Evolutionary conservation across 768 basidiomycete species (phyloP).

Genomic region (Tulasnella sp.): DNA sequence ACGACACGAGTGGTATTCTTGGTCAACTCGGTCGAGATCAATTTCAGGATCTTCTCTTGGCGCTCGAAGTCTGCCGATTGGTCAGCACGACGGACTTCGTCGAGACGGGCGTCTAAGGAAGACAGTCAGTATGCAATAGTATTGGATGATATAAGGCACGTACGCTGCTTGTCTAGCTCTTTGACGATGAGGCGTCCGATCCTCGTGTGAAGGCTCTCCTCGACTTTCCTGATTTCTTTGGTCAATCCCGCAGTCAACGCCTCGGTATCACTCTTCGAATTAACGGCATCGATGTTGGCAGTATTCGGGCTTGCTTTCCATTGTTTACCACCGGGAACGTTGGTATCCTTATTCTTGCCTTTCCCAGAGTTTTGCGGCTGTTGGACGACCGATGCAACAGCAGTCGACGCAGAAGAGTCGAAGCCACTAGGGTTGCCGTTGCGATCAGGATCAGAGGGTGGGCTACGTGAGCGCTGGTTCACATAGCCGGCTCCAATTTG

Average conservation of each 20-base stretch:
- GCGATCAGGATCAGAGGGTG: not conserved
- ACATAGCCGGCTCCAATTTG: not conserved
- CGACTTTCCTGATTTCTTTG: conserved; percentile 65
- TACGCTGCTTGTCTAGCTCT: conserved; percentile 86
- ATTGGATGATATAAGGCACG: conserved; percentile 25
- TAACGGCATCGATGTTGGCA: not conserved
- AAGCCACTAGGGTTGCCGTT: not conserved
- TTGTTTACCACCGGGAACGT: conserved; percentile 24
- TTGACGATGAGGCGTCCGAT: conserved; percentile 70
- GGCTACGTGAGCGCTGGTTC: not conserved
- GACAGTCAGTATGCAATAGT: conserved; percentile 6
- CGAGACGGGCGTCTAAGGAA: conserved; percentile 61
- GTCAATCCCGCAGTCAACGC: conserved; percentile 36
- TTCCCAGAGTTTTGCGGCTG: conserved; percentile 45
- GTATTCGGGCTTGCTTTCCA: conserved; percentile 11
- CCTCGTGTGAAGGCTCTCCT: conserved; percentile 62
- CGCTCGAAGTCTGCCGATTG: conserved; percentile 70
- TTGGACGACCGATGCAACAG: not conserved
- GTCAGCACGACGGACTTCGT: conserved; percentile 65
- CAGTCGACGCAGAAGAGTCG: not conserved
- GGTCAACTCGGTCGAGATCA: conserved; percentile 76
- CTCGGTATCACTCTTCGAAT: conserved; percentile 11
- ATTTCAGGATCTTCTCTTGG: conserved; percentile 79
- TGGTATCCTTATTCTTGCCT: conserved; percentile 33
- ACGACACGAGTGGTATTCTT: conserved; percentile 82